Base-by-base conservation (phyloP, 208 protist species). In the Leptomonas seymouri region DNA sequence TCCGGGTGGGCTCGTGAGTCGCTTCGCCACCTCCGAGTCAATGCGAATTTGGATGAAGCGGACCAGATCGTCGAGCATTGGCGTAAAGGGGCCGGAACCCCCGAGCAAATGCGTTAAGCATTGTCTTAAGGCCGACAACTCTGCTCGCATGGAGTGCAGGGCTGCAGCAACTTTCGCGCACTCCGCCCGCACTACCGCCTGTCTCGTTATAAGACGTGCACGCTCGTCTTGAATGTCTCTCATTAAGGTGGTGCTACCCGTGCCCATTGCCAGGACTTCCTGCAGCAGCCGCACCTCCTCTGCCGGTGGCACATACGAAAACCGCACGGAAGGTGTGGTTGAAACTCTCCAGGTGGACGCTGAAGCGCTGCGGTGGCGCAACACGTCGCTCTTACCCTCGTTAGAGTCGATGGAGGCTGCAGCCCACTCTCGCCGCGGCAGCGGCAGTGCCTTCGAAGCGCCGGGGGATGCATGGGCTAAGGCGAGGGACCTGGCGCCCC, bases 221-320 rank as follows among this genome's bases (percentile, higher is more conserved):
- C 70, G 75, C 46, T 77, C 84, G 30, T 64, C 65, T 11, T 76
- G 64, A 28, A 92, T 73, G 54, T 92, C 89, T 20, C 60, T 65
- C 80, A 91, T 80, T 16, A 94, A 60, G 14, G 67, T 76, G 12
- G 77, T 76, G 68, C 80, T 85, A 8, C 76, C 84, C 6, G 87
- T 89, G 21, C 89, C 89, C 82, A 94, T 92, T 6, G 79, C 75
- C 25, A 93, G 78, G 67, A 90, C 85, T 23, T 86, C 76, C n/a
- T 82, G 84, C 53, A 94, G 86, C 56, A 94, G 59, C 56, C 63
- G 44, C 46, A 92, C 77, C 63, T 94, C 89, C 65, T 87, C 81
- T 11, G 31, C 49, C 5, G 89, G 89, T 7, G 89, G 86, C 28
- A 87, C 62, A 67, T 91, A 94, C 31, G 76, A 65, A 51, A 91